These are phyloP conservation scores for Ascochyta viciae-villosae DNA, from an alignment of 2,329 filamentous ascomycete species.

Conservation along the genomic window DNA sequence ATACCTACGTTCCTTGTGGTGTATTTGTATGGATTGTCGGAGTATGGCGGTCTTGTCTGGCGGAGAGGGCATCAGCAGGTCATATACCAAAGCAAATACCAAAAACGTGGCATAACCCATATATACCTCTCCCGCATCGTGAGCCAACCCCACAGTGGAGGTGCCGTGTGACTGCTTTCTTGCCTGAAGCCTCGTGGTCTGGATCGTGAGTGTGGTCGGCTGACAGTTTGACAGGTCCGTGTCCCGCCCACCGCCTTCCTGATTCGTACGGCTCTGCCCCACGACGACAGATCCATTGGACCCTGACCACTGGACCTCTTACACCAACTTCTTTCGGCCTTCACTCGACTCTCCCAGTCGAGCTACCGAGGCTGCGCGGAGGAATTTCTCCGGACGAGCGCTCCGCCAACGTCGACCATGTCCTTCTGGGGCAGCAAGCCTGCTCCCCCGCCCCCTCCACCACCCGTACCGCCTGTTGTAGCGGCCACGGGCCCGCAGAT, in stretches of 20 bases:
- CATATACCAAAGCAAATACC: constrained; percentile 8
- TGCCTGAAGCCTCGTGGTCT: constrained; percentile 34
- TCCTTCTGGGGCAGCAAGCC: constrained; percentile 36
- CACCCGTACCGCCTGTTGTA: constrained; percentile 61
- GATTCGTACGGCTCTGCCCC: constrained; percentile 20
- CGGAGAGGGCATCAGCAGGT: constrained; percentile 1
- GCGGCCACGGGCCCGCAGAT: constrained; percentile 58
- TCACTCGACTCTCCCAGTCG: constrained; percentile 2
- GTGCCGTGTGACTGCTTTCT: constrained; percentile 26
- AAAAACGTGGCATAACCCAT: constrained; percentile 29
- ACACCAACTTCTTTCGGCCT: constrained; percentile 17
- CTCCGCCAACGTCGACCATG: constrained; percentile 15
- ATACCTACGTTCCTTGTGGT: constrained; percentile 7
- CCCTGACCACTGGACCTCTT: constrained; percentile 22
- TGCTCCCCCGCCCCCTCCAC: constrained; percentile 64
- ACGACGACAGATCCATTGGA: constrained; percentile 29
- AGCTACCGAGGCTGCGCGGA: constrained; percentile 5
- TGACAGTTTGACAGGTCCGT: constrained; percentile 13
- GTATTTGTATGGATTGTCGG: constrained; percentile 15
- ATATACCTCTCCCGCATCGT: constrained; percentile 17
- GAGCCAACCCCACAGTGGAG: constrained; percentile 13
- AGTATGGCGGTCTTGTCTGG: not conserved
- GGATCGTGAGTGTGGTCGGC: constrained; percentile 40
- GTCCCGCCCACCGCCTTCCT: constrained; percentile 36
- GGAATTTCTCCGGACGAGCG: constrained; percentile 6